Percentiles rank a stretch among this genome's conserved stretches.
These are phyloP conservation scores for Zoysia pacifica DNA, from an alignment of 176 grass and related monocot species.

Conservation along the genomic window DNA sequence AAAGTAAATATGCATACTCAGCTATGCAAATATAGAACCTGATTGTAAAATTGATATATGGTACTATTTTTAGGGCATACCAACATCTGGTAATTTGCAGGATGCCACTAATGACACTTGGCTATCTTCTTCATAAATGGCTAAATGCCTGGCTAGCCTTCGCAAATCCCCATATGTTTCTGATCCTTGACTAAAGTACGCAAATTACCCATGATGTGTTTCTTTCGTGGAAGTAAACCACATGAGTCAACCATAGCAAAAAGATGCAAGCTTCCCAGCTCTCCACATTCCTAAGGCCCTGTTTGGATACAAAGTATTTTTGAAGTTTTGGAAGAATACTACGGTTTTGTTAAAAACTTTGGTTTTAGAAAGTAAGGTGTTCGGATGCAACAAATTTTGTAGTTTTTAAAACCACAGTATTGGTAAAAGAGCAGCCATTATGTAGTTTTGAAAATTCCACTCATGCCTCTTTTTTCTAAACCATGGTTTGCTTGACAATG, in stretches of 20 bases:
- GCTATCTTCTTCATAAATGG: background rate
- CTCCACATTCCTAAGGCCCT: background rate
- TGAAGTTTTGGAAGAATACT: too few relatives aligned
- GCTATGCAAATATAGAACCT: background rate
- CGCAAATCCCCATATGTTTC: background rate
- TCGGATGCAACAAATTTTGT: too few relatives aligned
- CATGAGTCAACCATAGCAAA: background rate
- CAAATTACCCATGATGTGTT: background rate
- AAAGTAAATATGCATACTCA: conserved; percentile 11
- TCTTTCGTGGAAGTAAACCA: background rate
- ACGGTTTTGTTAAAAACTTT: too few relatives aligned
- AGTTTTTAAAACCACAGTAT: too few relatives aligned
- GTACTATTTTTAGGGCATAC: background rate
- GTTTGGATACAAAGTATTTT: too few relatives aligned
- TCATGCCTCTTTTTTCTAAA: too few relatives aligned
- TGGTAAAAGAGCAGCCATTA: too few relatives aligned
- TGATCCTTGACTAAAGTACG: background rate
- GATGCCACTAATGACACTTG: background rate
- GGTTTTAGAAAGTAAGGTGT: too few relatives aligned
- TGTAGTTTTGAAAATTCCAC: too few relatives aligned
- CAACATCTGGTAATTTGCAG: background rate
- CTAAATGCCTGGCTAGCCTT: background rate
- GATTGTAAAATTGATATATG: background rate
- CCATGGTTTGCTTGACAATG: too few relatives aligned
- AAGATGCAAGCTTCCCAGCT: background rate